phyloP scores from a whole-genome alignment of 2,329 filamentous ascomycete genomes.

The Microdochium bolleyi region DNA sequence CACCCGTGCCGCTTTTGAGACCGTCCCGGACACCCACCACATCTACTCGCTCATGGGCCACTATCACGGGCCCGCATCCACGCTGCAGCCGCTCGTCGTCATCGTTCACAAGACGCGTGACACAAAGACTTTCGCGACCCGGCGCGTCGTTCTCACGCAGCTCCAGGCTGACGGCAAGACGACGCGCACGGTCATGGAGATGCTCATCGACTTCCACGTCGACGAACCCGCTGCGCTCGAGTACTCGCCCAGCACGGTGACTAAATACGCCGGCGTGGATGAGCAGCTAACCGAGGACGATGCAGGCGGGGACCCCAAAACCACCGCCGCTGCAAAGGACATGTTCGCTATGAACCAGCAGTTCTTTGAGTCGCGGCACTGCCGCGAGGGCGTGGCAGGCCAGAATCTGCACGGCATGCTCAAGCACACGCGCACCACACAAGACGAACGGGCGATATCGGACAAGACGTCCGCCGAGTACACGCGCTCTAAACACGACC shows the following conservation, averaged over 20 bases:
- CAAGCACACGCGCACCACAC: slow-evolving; percentile 21
- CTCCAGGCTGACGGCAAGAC: slow-evolving; percentile 21
- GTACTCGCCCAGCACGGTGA: slow-evolving; percentile 27
- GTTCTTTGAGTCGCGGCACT: slow-evolving; percentile 26
- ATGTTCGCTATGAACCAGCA: slow-evolving; percentile 18
- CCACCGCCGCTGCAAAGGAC: slow-evolving; percentile 11
- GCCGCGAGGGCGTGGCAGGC: slow-evolving; percentile 28
- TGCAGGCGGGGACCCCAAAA: slow-evolving; percentile 8
- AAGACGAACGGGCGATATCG: slow-evolving; percentile 27
- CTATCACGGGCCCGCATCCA: slow-evolving; percentile 35
- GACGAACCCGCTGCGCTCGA: slow-evolving; percentile 22
- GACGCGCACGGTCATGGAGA: slow-evolving; percentile 29
- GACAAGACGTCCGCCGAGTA: slow-evolving; percentile 32
- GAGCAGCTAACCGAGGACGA: slow-evolving; percentile 11
- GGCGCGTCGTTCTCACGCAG: slow-evolving; percentile 35
- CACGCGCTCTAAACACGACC: slow-evolving; percentile 6
- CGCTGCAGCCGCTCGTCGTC: slow-evolving; percentile 25
- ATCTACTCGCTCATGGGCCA: slow-evolving; percentile 38
- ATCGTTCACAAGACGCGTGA: slow-evolving; percentile 27
- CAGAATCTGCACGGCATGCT: slow-evolving; percentile 34
- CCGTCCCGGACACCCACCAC: slow-evolving; percentile 25
- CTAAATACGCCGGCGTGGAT: slow-evolving; percentile 18
- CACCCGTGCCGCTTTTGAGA: slow-evolving; percentile 29
- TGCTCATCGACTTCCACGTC: slow-evolving; percentile 37
- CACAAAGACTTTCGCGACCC: slow-evolving; percentile 38